Evolutionary conservation across 78 protist species (phyloP).

Genomic region (Neovahlkampfia damariscottae): DNA sequence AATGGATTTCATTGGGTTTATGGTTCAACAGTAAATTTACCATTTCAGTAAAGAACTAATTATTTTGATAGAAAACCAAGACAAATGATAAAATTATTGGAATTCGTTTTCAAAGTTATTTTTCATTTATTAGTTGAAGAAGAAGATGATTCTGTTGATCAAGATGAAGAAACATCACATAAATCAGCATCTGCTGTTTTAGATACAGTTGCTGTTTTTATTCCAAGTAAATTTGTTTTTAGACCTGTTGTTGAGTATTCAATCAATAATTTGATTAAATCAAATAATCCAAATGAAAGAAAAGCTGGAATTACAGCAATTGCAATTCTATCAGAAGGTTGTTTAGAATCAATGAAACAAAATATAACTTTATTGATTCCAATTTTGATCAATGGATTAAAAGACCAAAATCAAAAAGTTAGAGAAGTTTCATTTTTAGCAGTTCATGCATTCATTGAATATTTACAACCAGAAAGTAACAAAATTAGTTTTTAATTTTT

Average conservation of each 20-base stretch:
- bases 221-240: neutral
- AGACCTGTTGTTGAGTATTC: neutral
- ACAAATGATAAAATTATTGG: too few relatives aligned
- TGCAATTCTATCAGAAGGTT: neutral
- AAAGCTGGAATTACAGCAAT: neutral
- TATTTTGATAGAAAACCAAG: too few relatives aligned
- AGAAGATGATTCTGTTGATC: neutral
- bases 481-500: too few relatives aligned
- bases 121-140: neutral
- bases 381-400: neutral
- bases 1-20: neutral
- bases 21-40: neutral
- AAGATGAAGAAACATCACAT: neutral
- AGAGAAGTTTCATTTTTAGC: neutral
- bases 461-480: neutral
- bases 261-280: neutral
- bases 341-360: neutral
- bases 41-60: neutral
- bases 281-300: neutral
- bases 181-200: neutral
- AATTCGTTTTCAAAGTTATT: neutral
- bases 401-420: neutral
- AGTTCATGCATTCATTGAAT: neutral
- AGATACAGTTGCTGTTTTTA: neutral
- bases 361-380: neutral